Percentiles rank a stretch among this genome's conserved stretches.
These are phyloP conservation scores for Microbotryomycetes sp. DNA, from an alignment of 1,284 basidiomycete species.

Conservation along the genomic window DNA sequence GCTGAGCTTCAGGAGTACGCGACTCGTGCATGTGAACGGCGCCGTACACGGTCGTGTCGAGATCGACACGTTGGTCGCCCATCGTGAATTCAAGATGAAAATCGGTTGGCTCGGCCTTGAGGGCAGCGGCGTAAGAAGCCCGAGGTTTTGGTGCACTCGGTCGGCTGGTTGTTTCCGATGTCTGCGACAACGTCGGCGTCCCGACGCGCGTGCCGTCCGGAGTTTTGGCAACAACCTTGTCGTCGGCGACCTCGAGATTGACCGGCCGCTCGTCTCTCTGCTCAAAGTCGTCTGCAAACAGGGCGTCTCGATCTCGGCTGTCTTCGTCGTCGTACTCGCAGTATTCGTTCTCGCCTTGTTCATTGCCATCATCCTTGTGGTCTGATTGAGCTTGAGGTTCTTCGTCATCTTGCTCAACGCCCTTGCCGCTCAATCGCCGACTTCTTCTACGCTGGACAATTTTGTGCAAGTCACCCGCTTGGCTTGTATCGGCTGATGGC, in stretches of 20 bases:
- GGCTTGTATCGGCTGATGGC: too few relatives aligned
- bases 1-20: conserved; percentile 3
- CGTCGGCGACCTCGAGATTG: conserved; percentile 73
- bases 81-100: conserved; percentile 96
- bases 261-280: conserved; percentile 65
- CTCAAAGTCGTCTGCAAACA: conserved; percentile 53
- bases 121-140: conserved; percentile 80
- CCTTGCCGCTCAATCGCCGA: conserved; percentile 70
- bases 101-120: conserved; percentile 83
- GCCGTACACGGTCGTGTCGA: conserved; percentile 90
- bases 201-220: conserved; percentile 89
- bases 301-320: not conserved
- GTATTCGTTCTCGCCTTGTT: conserved; percentile 39
- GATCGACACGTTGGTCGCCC: conserved; percentile 70
- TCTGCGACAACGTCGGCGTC: conserved; percentile 58
- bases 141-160: conserved; percentile 18
- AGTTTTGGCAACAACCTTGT: conserved; percentile 88
- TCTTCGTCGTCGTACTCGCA: conserved; percentile 53
- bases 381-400: conserved; percentile 32
- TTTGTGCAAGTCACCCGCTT: not conserved
- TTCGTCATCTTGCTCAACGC: conserved; percentile 40
- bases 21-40: conserved; percentile 75
- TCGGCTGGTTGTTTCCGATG: conserved; percentile 35
- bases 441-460: conserved; percentile 62
- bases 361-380: conserved; percentile 14